Percentiles rank a stretch among this genome's conserved stretches.
Evolutionary conservation across 1,139 yeast genomes (phyloP).

Genomic region (Yamadazyma spencermartinsiae): DNA sequence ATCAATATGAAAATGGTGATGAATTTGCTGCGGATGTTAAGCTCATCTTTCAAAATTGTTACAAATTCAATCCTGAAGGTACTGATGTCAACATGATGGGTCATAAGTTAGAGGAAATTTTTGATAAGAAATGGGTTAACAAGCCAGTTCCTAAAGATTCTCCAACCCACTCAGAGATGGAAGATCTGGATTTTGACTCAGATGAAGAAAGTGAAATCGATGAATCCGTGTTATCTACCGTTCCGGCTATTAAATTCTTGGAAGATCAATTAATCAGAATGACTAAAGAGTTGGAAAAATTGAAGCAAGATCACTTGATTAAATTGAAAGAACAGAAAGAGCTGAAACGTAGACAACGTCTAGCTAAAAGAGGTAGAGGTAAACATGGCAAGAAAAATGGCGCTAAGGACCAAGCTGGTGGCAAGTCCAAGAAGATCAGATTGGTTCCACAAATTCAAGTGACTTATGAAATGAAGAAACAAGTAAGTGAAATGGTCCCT

Average conservation of each 20-base stretch:
- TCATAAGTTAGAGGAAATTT: slow-evolving; percentile 79
- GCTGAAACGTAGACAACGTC: slow-evolving; percentile 48
- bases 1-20: slow-evolving; percentile 86
- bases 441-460: slow-evolving; percentile 36
- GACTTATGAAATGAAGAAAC: slow-evolving; percentile 96
- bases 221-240: slow-evolving; percentile 68
- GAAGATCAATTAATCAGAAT: slow-evolving; percentile 84
- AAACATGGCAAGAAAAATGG: slow-evolving; percentile 10
- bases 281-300: slow-evolving; percentile 79
- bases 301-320: slow-evolving; percentile 69
- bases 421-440: slow-evolving; percentile 15
- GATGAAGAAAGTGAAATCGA: slow-evolving; percentile 73
- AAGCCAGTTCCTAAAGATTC: slow-evolving; percentile 76
- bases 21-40: slow-evolving; percentile 83
- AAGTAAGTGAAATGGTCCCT: slow-evolving; percentile 82
- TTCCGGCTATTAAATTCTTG: slow-evolving; percentile 84
- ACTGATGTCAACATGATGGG: slow-evolving; percentile 97
- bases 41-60: slow-evolving; percentile 85
- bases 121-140: slow-evolving; percentile 87
- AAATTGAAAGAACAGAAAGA: slow-evolving; percentile 53
- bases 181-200: slow-evolving; percentile 32
- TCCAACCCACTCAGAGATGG: slow-evolving; percentile 37
- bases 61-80: slow-evolving; percentile 91
- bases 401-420: slow-evolving; percentile 4
- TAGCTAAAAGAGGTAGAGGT: slow-evolving; percentile 29